phyloP scores from a whole-genome alignment of 2,329 filamentous ascomycete species.

The Cladosporium sphaerospermum region DNA sequence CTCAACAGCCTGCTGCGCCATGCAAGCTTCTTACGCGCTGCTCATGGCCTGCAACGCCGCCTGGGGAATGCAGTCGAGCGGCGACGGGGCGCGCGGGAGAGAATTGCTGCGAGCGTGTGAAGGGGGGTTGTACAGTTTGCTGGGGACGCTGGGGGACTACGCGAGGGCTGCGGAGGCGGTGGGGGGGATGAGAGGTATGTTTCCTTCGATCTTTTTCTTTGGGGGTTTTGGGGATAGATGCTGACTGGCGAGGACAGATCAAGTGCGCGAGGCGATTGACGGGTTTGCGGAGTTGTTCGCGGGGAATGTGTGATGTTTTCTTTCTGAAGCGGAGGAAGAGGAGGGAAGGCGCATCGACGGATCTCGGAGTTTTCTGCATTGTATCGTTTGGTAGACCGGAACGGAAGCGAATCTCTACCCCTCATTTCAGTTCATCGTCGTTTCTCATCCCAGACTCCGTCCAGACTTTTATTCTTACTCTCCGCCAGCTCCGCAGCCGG shows the following conservation, averaged over 20 bases:
- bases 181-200: slow-evolving; percentile 18
- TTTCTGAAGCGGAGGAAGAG: too few species aligned
- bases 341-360: too few species aligned
- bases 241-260: background rate
- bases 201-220: background rate
- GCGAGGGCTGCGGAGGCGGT: slow-evolving; percentile 16
- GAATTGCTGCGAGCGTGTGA: slow-evolving; percentile 10
- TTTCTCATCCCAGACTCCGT: too few species aligned
- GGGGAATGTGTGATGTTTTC: background rate
- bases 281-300: slow-evolving; percentile 6
- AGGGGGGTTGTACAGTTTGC: slow-evolving; percentile 10
- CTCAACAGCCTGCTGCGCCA: slow-evolving; percentile 41
- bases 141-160: slow-evolving; percentile 15
- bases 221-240: background rate
- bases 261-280: slow-evolving; percentile 6
- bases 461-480: too few species aligned
- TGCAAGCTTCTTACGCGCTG: slow-evolving; percentile 43
- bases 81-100: slow-evolving; percentile 2
- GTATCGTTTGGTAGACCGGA: too few species aligned
- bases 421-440: too few species aligned
- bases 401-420: too few species aligned
- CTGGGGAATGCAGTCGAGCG: background rate
- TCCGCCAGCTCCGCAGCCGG: too few species aligned
- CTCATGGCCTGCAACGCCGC: slow-evolving; percentile 35
- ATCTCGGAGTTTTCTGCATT: too few species aligned